Evolutionary conservation across 78 protist genomes (phyloP).

Genomic region (Dictyostelium discoideum): DNA sequence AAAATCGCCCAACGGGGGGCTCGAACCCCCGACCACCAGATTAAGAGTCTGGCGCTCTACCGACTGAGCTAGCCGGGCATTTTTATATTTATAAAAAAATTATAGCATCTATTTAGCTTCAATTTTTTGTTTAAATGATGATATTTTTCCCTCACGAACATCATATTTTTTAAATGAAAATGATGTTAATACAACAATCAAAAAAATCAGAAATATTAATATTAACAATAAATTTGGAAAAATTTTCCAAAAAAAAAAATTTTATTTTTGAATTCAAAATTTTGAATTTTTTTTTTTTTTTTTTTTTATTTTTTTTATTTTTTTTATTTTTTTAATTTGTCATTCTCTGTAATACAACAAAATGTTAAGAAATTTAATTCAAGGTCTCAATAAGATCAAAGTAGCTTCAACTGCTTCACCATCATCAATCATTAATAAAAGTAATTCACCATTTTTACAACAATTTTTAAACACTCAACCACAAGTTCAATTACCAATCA

Average conservation of each 20-base stretch:
- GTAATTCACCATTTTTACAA: background rate
- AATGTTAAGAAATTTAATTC: conserved; percentile 8
- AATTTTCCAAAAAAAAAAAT: too few species aligned
- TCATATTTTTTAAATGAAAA: too few species aligned
- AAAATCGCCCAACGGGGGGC: conserved; percentile 46
- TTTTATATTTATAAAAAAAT: too few species aligned
- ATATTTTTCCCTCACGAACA: too few species aligned
- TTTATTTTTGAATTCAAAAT: too few species aligned
- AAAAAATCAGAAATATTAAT: too few species aligned
- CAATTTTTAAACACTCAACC: background rate
- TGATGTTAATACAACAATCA: too few species aligned
- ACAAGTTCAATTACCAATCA: background rate
- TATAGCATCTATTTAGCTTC: background rate
- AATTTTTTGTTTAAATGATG: too few species aligned
- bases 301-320: too few species aligned
- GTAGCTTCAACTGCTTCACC: background rate
- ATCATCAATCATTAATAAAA: background rate
- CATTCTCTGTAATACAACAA: background rate
- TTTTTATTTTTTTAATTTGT: too few species aligned
- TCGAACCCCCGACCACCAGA: conserved; percentile 54
- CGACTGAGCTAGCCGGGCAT: conserved; percentile 93
- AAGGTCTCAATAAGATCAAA: background rate
- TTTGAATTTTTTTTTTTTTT: too few species aligned
- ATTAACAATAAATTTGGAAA: too few species aligned
- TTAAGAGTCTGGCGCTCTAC: conserved; percentile 85